These are phyloP conservation scores for Microsporum canis DNA, from an alignment of 2,329 filamentous ascomycete genomes.

Conservation along the genomic window DNA sequence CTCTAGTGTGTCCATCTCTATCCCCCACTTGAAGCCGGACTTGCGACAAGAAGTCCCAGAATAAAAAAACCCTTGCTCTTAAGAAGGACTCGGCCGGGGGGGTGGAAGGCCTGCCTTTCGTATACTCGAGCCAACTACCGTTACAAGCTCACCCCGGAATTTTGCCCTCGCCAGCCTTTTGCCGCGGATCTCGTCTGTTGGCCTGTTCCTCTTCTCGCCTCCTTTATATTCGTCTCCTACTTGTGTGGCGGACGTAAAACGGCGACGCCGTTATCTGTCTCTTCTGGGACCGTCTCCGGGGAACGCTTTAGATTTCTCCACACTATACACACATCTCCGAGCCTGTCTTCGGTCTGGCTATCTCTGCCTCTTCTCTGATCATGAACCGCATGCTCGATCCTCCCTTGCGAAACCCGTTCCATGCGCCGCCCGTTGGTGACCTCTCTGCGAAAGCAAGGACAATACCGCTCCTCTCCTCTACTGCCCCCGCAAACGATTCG, in stretches of 20 bases:
- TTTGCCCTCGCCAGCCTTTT: not conserved
- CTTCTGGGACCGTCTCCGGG: not conserved
- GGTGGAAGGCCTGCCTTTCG: not conserved
- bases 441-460: slow-evolving; percentile 39
- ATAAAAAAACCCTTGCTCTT: not conserved
- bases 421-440: slow-evolving; percentile 25
- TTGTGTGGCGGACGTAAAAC: not conserved
- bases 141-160: not conserved
- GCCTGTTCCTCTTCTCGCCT: not conserved
- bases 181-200: not conserved
- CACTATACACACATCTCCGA: not conserved
- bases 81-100: not conserved
- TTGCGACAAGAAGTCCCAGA: not conserved
- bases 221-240: not conserved
- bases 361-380: slow-evolving; percentile 12
- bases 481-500: slow-evolving; percentile 33
- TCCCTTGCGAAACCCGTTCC: slow-evolving; percentile 37
- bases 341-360: not conserved
- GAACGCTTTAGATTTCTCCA: not conserved
- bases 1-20: not conserved
- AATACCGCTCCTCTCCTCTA: slow-evolving; percentile 42
- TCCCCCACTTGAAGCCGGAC: slow-evolving; percentile 1
- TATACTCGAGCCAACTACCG: not conserved
- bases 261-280: not conserved
- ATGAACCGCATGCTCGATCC: slow-evolving; percentile 35